Base-by-base conservation (phyloP, 768 basidiomycete species). In the Pholiota conissans region DNA sequence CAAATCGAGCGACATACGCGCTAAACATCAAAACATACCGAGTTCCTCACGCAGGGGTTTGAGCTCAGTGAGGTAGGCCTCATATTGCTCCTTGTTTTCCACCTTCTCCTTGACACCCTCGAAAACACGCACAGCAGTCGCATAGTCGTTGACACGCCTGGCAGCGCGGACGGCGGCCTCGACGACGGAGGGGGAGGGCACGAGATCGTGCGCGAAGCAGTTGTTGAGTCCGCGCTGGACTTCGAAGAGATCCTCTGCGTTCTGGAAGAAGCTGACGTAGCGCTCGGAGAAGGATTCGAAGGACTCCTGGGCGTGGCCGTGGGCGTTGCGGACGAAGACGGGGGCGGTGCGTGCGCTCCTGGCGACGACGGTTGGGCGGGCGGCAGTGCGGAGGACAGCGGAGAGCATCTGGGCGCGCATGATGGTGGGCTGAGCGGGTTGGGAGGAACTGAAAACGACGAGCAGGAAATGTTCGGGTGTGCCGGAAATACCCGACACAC, bases 181-280 rank as follows among this genome's bases (percentile, higher is more conserved):
- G 54, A 95, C 76, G 65, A 96, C 92, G 54, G 79, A 71, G 26
- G 92, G 84, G 1, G 91, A 84, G 4, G 94, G 94, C 13, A 97
- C 95, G 61, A 97, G 85, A 74, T 99, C 97, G 74, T 98, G 96
- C 2, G 97, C 93, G 72, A 99, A 99, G 79, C 95, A 98, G 83
- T 99, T 99, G 83, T 99, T 98, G 67, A 99, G 80, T 35, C 97
- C 97, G 50, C 97, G 92, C 77, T 99, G 96, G 62, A 99, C 90
- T 80, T 99, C 97, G 71, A 99, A 99, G 57, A 98, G 84, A 77
- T 99, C 97, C 69, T 94, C 87, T 49, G 93, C 94, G 55, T 85
- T 82, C 69, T 91, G 76, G 84, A 99, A 99, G 77, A 99, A 99
- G 63, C 80, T 80, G 69, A 94, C 88, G 76, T 98, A 98, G 70